These are phyloP conservation scores for Melampsora americana DNA, from an alignment of 1,284 basidiomycete species.

Conservation along the genomic window DNA sequence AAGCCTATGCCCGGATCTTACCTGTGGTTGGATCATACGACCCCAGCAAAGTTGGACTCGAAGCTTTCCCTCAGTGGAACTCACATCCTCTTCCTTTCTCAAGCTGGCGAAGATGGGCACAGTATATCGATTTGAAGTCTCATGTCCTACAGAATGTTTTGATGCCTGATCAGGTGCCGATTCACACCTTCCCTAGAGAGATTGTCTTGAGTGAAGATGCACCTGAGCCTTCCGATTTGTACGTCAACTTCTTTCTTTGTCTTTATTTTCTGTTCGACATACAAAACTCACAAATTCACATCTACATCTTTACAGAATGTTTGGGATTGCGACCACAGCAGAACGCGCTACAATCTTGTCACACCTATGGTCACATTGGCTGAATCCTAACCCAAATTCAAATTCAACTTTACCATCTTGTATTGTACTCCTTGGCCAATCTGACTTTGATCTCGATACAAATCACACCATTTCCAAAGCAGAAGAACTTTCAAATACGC, in stretches of 20 bases:
- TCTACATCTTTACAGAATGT: constrained; percentile 2
- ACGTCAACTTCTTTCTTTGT: neutral
- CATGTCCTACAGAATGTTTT: neutral
- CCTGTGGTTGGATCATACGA: constrained; percentile 15
- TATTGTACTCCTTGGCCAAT: constrained; percentile 8
- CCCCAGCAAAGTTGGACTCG: constrained; percentile 15
- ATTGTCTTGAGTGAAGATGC: constrained; percentile 11
- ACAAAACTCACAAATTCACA: neutral
- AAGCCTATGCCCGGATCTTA: neutral
- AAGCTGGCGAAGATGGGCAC: constrained; percentile 1
- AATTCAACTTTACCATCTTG: neutral
- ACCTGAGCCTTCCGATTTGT: constrained; percentile 17
- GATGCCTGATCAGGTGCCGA: neutral
- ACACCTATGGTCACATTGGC: constrained; percentile 23
- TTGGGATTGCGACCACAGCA: constrained; percentile 36
- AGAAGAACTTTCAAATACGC: neutral
- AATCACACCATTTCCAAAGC: neutral
- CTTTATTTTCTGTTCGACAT: neutral
- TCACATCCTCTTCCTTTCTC: constrained; percentile 5
- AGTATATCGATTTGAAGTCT: neutral
- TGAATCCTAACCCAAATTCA: neutral
- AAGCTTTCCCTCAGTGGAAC: constrained; percentile 17
- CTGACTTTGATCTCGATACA: neutral
- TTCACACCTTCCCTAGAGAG: constrained; percentile 15
- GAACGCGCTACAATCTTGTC: constrained; percentile 23